Base-by-base conservation (phyloP, 139 green algal species). In the Ulvella scutata region DNA sequence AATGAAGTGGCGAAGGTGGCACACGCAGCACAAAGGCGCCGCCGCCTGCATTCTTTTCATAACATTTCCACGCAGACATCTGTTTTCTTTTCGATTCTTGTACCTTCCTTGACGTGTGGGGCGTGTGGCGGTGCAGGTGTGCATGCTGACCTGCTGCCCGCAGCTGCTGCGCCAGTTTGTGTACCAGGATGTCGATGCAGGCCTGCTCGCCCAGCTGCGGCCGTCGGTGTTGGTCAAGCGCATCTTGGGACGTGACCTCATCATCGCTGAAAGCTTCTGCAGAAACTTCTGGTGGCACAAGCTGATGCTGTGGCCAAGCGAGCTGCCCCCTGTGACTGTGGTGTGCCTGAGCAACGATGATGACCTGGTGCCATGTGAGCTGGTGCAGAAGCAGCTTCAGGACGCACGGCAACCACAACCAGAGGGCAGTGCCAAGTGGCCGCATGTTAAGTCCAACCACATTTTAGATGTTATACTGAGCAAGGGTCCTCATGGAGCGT, bases 381-480 rank as follows among this genome's bases (percentile, higher is more conserved):
- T 67, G 6, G 51, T 67, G 51, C 51, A 67, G 51, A 67, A 26
- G 51, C 51, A 67, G 51, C 51, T 67, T n/a, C 51, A 67, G 51
- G n/a, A 0, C n/a, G n/a, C n/a, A n/a, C n/a, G n/a, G n/a, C n/a
- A n/a, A n/a, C n/a, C n/a, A n/a, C n/a, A n/a, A n/a, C n/a, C n/a
- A n/a, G n/a, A n/a, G n/a, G n/a, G n/a, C n/a, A n/a, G n/a, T n/a
- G n/a, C n/a, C n/a, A n/a, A n/a, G n/a, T n/a, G n/a, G n/a, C n/a
- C n/a, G n/a, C n/a, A n/a, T n/a, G n/a, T n/a, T n/a, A n/a, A n/a
- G n/a, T n/a, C n/a, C n/a, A n/a, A n/a, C n/a, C n/a, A n/a, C n/a
- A n/a, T n/a, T n/a, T n/a, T n/a, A n/a, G n/a, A n/a, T n/a, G n/a
- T n/a, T n/a, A n/a, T n/a, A n/a, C n/a, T n/a, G n/a, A n/a, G n/a